Evolutionary conservation across 768 basidiomycete species (phyloP).

Genomic region (Pisolithus albus): DNA sequence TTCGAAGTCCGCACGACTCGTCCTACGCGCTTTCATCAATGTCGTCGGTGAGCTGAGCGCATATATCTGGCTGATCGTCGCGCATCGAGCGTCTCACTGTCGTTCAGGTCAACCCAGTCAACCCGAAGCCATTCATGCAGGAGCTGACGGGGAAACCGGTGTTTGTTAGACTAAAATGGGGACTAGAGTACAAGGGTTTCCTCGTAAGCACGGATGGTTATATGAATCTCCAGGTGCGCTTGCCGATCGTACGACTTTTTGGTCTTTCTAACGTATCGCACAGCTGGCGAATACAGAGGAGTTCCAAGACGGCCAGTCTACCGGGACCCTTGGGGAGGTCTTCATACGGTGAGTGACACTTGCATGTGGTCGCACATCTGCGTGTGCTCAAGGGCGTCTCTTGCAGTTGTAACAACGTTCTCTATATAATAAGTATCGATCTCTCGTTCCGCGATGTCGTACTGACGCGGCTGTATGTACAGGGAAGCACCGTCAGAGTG

Average conservation of each 20-base stretch:
- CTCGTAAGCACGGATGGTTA: constrained; percentile 98
- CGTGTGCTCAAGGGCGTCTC: constrained; percentile 7
- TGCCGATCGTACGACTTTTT: not conserved
- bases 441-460: constrained; percentile 10
- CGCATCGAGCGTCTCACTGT: constrained; percentile 7
- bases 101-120: constrained; percentile 79
- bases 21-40: constrained; percentile 27
- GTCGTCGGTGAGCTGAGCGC: constrained; percentile 57
- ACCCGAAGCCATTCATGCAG: constrained; percentile 98
- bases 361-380: not conserved
- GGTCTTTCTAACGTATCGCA: not conserved
- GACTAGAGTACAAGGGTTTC: constrained; percentile 98
- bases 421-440: constrained; percentile 81
- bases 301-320: constrained; percentile 92
- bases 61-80: not conserved
- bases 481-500: constrained; percentile 66
- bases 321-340: constrained; percentile 95
- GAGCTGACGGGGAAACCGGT: constrained; percentile 97
- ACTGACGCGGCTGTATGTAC: constrained; percentile 33
- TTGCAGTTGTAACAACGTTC: constrained; percentile 85
- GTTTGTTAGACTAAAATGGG: constrained; percentile 96
- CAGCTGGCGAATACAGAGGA: constrained; percentile 99
- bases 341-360: constrained; percentile 76
- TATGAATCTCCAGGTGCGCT: constrained; percentile 92
- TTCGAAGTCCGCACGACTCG: constrained; percentile 34